Conservation (phyloP, 1,284 basidiomycete species). For the Marasmius oreades region DNA sequence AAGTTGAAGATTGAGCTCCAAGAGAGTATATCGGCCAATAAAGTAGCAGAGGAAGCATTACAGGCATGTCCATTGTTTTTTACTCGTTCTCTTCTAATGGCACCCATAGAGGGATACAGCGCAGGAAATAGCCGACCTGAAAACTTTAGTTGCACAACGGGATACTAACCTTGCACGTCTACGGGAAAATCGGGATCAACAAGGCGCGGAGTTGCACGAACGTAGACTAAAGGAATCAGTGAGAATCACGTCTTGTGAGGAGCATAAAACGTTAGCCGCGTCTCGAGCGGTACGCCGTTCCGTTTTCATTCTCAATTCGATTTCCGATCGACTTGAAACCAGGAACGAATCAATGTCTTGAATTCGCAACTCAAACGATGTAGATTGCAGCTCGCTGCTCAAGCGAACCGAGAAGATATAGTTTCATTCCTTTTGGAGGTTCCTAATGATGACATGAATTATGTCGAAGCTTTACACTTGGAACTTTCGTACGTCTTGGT, state of each 20-base stretch:
- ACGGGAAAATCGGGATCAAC: conserved; percentile 79
- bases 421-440: conserved; percentile 67
- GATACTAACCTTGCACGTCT: conserved; percentile 77
- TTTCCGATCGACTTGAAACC: background rate
- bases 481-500: conserved; percentile 51
- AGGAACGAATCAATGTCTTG: conserved; percentile 73
- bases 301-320: conserved; percentile 13
- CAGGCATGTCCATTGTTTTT: conserved; percentile 31
- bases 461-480: conserved; percentile 59
- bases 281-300: conserved; percentile 54
- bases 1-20: conserved; percentile 32
- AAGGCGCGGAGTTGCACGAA: conserved; percentile 69
- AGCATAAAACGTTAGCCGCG: conserved; percentile 70
- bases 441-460: conserved; percentile 54
- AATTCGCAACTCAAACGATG: conserved; percentile 75
- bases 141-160: conserved; percentile 53
- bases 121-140: conserved; percentile 54
- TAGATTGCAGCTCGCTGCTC: conserved; percentile 76
- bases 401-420: conserved; percentile 68
- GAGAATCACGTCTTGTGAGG: conserved; percentile 63
- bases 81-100: conserved; percentile 12
- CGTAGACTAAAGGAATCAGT: conserved; percentile 65
- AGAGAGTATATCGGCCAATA: conserved; percentile 33
- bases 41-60: conserved; percentile 45
- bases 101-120: conserved; percentile 41